Conservation (phyloP, 352 stramenopile species). For the Phytopythium boreale region DNA sequence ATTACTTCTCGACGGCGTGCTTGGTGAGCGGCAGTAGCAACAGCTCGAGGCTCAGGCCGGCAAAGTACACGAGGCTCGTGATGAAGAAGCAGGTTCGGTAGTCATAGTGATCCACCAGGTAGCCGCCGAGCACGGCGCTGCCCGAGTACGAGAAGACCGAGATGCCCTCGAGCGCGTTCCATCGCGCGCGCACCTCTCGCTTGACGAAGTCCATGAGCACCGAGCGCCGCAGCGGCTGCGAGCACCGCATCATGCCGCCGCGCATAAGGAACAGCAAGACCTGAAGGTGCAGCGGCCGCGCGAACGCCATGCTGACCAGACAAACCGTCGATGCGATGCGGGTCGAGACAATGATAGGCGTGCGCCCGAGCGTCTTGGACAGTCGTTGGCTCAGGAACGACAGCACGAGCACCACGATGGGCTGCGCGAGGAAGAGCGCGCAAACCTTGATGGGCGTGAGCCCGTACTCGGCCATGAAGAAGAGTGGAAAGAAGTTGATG, state of each 20-base stretch:
- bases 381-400: constrained; percentile 50
- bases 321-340: constrained; percentile 52
- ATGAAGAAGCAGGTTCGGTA: constrained; percentile 80
- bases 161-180: constrained; percentile 72
- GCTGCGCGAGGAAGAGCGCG: constrained; percentile 60
- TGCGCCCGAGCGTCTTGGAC: constrained; percentile 51
- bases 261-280: constrained; percentile 73
- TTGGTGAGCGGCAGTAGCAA: constrained; percentile 63
- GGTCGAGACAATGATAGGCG: constrained; percentile 71
- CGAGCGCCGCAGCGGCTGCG: constrained; percentile 69
- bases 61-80: constrained; percentile 64
- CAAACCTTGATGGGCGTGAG: constrained; percentile 72
- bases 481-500: constrained; percentile 83
- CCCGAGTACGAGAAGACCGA: constrained; percentile 81
- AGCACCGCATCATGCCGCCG: constrained; percentile 85
- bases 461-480: constrained; percentile 79
- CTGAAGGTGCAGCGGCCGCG: constrained; percentile 48
- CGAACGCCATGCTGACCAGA: constrained; percentile 64
- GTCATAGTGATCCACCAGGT: constrained; percentile 69
- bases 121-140: constrained; percentile 76
- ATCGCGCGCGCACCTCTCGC: constrained; percentile 65
- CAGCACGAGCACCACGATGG: constrained; percentile 62
- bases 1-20: constrained; percentile 46
- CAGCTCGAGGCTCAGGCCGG: constrained; percentile 53
- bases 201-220: constrained; percentile 81